These are phyloP conservation scores for Periconia digitata DNA, from an alignment of 2,329 filamentous ascomycete species.

Conservation along the genomic window DNA sequence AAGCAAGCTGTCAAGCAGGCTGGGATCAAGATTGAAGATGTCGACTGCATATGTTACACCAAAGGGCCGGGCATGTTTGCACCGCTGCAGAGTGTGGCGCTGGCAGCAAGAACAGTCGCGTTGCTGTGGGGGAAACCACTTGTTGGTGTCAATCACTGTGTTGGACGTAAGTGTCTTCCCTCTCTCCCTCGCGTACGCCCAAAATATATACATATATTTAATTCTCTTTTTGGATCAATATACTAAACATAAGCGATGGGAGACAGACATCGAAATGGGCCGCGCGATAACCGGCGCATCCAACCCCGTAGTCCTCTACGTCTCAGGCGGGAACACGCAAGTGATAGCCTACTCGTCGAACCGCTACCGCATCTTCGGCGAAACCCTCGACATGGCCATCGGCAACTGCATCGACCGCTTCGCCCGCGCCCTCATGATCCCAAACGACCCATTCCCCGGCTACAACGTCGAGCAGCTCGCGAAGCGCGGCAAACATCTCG, in stretches of 20 bases:
- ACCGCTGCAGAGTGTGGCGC: conserved; percentile 80
- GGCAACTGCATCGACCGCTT: conserved; percentile 97
- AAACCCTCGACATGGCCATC: conserved; percentile 95
- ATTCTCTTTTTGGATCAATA: not conserved
- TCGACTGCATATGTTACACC: conserved; percentile 95
- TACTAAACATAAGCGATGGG: not conserved
- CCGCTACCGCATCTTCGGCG: conserved; percentile 95
- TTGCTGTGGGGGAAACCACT: conserved; percentile 87
- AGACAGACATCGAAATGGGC: conserved; percentile 89
- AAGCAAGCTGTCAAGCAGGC: conserved; percentile 76
- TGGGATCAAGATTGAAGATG: conserved; percentile 53
- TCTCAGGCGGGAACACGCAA: conserved; percentile 94
- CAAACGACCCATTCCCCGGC: conserved; percentile 93
- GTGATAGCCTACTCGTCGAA: conserved; percentile 95
- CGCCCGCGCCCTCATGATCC: conserved; percentile 84
- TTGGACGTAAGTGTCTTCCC: conserved; percentile 65
- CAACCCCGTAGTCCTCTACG: conserved; percentile 94
- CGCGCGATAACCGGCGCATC: conserved; percentile 84
- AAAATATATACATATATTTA: not conserved
- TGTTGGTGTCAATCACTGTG: conserved; percentile 95
- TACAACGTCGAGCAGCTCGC: conserved; percentile 98
- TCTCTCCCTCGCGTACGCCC: not conserved
- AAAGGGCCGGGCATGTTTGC: conserved; percentile 96
- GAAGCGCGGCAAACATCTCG: conserved; percentile 64
- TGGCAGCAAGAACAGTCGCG: conserved; percentile 78